phyloP scores from a whole-genome alignment of 2,329 filamentous ascomycete species.

The Acephala macrosclerotiorum region DNA sequence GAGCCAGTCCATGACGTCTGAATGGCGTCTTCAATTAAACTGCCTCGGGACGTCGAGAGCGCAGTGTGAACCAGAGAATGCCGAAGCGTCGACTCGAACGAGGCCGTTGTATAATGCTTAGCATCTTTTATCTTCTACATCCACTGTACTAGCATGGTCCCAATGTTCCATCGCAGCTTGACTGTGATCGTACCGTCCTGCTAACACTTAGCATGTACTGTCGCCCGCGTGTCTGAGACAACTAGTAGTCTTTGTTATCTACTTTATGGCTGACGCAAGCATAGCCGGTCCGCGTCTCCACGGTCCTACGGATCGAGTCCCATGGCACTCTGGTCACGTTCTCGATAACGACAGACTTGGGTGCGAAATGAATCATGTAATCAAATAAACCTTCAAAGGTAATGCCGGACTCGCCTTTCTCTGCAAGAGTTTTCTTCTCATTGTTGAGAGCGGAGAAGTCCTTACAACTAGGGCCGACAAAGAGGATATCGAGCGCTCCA shows the following conservation, averaged over 20 bases:
- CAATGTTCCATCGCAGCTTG: too few species aligned
- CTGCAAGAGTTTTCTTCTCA: slow-evolving; percentile 55
- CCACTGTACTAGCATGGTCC: too few species aligned
- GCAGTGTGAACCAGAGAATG: too few species aligned
- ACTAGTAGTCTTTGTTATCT: slow-evolving; percentile 75
- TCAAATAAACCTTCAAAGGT: slow-evolving; percentile 69
- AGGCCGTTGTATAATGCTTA: too few species aligned
- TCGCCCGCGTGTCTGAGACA: slow-evolving; percentile 73
- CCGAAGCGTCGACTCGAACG: too few species aligned
- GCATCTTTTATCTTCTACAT: too few species aligned
- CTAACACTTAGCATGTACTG: slow-evolving; percentile 64
- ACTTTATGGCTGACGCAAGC: slow-evolving; percentile 55
- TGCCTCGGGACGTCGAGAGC: too few species aligned
- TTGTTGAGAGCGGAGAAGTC: slow-evolving; percentile 76
- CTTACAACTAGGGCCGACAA: slow-evolving; percentile 79
- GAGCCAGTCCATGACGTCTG: too few species aligned
- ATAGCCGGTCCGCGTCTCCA: slow-evolving; percentile 57
- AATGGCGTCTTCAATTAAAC: too few species aligned
- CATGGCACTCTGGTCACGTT: slow-evolving; percentile 72
- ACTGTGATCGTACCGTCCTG: too few species aligned
- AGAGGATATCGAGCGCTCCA: slow-evolving; percentile 64
- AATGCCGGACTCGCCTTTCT: slow-evolving; percentile 68
- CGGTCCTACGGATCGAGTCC: slow-evolving; percentile 42
- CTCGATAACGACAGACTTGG: slow-evolving; percentile 73
- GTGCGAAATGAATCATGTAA: slow-evolving; percentile 62